Evolutionary conservation across 805 yeast genomes (phyloP), one percentile per base, ranked within the genome.

Genomic region (Candida sithepensis): DNA sequence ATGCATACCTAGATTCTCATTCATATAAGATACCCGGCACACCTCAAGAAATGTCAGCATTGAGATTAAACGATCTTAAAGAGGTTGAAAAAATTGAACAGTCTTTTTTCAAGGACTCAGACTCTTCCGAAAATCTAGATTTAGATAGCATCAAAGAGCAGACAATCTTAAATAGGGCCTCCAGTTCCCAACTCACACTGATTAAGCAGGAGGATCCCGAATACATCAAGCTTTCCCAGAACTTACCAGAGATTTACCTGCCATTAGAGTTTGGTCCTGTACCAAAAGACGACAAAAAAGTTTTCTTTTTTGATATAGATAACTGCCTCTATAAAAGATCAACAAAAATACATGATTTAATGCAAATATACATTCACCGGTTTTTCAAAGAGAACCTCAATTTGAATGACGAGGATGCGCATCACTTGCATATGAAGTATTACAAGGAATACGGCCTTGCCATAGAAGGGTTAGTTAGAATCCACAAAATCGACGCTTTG

Each of bases 381-480:
- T 92, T 85, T 67, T 89, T 94, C 71, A 84, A 82, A 57, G 74
- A 75, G 46, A 73, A 76, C 42, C 72, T 92, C 44, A 61, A 72
- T 18, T 68, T 92, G 38, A 70, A 73, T 41, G 89, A 83, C 53
- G 85, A 82, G 39, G 89, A 85, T 12, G 98, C 99, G 1, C 77
- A 75, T 47, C 59, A 69, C 20, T 72, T 94, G 51, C 96, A 89
- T 61, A 70, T 72, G 63, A 74, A 75, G 52, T 92, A 92, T 69
- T 94, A 92, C 64, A 79, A 79, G 57, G 84, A 85, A 41, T 92
- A 90, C 60, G 99, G 99, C 1, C 74, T 92, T 50, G 97, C 98
- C 0, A 80, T 92, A 44, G 96, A 92, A 66, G 99, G 99, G 0
- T 72, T 92, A 41, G 85, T 81, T 8, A 67, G 84, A 51, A 70